These are phyloP conservation scores for Penicillium sp. DNA, from an alignment of 2,329 filamentous ascomycete genomes.

Conservation along the genomic window DNA sequence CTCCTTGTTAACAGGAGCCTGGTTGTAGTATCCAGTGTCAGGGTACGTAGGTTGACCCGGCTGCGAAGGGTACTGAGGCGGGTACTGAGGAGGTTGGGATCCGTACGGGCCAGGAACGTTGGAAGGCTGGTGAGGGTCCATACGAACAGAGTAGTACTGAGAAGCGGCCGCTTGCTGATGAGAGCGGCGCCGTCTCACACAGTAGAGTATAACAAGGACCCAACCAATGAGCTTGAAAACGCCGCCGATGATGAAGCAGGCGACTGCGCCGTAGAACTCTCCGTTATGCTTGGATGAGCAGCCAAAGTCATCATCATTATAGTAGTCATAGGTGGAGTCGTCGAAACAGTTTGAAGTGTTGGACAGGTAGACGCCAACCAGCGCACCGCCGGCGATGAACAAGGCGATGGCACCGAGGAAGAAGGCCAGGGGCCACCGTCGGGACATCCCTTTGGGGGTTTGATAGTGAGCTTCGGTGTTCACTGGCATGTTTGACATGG, in stretches of 20 bases:
- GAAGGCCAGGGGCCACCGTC: slow-evolving; percentile 20
- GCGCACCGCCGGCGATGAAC: slow-evolving; percentile 20
- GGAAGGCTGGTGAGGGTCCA: neutral
- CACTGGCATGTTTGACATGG: neutral
- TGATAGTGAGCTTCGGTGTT: neutral
- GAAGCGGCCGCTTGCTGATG: neutral
- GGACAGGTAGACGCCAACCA: slow-evolving; percentile 13
- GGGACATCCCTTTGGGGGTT: neutral
- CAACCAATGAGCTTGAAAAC: slow-evolving; percentile 16
- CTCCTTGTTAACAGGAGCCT: neutral
- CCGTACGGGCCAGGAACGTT: neutral
- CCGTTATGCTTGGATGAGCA: slow-evolving; percentile 1
- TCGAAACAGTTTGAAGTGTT: slow-evolving; percentile 6
- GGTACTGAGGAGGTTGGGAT: neutral
- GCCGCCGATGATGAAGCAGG: slow-evolving; percentile 15
- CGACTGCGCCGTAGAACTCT: slow-evolving; percentile 15
- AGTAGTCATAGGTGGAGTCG: slow-evolving; percentile 6
- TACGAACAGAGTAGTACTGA: neutral
- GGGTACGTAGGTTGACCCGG: neutral
- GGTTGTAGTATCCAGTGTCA: neutral
- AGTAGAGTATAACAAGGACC: slow-evolving; percentile 21
- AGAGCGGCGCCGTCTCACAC: slow-evolving; percentile 15
- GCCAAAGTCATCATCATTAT: slow-evolving; percentile 6
- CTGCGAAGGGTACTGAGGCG: neutral
- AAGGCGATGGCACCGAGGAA: slow-evolving; percentile 17